Percentiles rank a stretch among this genome's conserved stretches.
Conservation (phyloP, 176 grass and related monocot species). For the Guadua angustifolia region DNA sequence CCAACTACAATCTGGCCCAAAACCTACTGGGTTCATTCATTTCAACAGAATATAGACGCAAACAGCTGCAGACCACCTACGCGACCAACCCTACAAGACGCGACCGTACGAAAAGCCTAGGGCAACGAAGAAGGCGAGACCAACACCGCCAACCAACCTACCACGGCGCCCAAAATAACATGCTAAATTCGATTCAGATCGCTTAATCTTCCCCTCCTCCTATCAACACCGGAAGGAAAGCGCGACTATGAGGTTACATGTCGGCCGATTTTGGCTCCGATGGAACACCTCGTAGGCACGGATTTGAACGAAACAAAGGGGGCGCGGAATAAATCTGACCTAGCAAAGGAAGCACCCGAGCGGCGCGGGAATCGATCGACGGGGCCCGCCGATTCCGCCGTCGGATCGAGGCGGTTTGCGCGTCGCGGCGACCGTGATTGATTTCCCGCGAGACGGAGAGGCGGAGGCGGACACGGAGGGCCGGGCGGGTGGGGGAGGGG, state of each 20-base stretch:
- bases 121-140: background rate
- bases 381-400: background rate
- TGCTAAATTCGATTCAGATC: background rate
- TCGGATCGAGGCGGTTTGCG: constrained; percentile 18
- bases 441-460: constrained; percentile 3
- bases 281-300: background rate
- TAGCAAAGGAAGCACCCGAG: background rate
- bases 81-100: constrained; percentile 1
- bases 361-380: background rate
- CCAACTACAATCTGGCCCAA: background rate
- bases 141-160: background rate
- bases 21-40: background rate
- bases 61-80: background rate
- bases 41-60: background rate
- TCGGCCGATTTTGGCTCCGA: background rate
- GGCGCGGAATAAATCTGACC: constrained; percentile 22
- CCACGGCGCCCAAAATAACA: background rate
- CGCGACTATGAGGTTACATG: background rate
- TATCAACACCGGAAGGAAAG: background rate
- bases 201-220: background rate
- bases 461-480: background rate
- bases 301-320: constrained; percentile 3
- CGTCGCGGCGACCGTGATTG: constrained; percentile 1
- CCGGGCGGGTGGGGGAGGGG: too few species aligned
- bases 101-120: background rate